These are phyloP conservation scores for Pleurotus tuber-regium DNA, from an alignment of 768 basidiomycete genomes.

Conservation along the genomic window DNA sequence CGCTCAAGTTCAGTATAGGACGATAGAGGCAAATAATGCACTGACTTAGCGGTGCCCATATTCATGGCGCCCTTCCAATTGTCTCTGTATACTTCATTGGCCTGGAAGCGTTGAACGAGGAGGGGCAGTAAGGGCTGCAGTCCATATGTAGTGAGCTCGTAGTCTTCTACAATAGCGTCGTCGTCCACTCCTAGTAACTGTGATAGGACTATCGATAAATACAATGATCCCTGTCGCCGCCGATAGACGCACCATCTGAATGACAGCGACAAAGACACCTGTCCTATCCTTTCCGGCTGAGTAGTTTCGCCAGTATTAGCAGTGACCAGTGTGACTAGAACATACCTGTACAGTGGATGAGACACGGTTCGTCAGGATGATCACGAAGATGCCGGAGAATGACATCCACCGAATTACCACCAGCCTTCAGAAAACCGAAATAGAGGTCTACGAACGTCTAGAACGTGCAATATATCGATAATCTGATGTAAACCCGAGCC, in stretches of 20 bases:
- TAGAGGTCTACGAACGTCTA: slow-evolving; percentile 32
- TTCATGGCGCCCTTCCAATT: slow-evolving; percentile 33
- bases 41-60: slow-evolving; percentile 33
- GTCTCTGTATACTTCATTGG: slow-evolving; percentile 26
- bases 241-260: slow-evolving; percentile 20
- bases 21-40: background rate
- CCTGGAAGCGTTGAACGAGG: slow-evolving; percentile 28
- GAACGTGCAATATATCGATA: background rate
- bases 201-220: background rate
- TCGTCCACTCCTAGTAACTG: slow-evolving; percentile 39
- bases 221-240: background rate
- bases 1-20: background rate
- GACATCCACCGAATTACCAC: slow-evolving; percentile 27
- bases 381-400: slow-evolving; percentile 37
- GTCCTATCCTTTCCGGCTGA: slow-evolving; percentile 45
- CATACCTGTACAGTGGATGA: slow-evolving; percentile 44
- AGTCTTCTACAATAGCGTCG: slow-evolving; percentile 37
- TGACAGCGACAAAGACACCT: slow-evolving; percentile 33
- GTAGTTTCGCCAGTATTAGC: background rate
- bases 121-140: slow-evolving; percentile 30
- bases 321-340: background rate
- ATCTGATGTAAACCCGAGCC: background rate
- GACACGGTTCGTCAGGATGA: slow-evolving; percentile 33
- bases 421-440: slow-evolving; percentile 27
- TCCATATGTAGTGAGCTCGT: slow-evolving; percentile 36